A percentile compares a stretch with the other conserved stretches of the same genome.
Conservation (phyloP, 2,329 filamentous ascomycete species). For the Zasmidium citrigriseum region DNA sequence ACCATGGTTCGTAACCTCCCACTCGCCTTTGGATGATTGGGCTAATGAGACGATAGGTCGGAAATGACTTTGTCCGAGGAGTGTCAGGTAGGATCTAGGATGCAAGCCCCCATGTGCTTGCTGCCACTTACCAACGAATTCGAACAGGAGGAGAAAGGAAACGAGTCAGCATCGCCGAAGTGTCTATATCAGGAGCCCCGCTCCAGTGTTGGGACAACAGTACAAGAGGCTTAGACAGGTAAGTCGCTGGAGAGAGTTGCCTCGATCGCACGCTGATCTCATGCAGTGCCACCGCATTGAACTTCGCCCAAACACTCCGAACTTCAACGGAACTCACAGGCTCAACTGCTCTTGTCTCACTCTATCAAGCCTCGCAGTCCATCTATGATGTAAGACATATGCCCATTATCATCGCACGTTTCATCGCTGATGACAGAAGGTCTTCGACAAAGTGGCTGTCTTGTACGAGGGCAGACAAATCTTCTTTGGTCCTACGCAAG, state of each 20-base stretch:
- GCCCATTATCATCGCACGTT: background rate
- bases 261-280: background rate
- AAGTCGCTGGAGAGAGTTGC: background rate
- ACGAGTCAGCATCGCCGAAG: slow-evolving; percentile 77
- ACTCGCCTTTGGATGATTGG: background rate
- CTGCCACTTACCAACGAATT: too few species aligned
- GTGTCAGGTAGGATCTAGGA: too few species aligned
- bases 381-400: slow-evolving; percentile 57
- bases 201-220: slow-evolving; percentile 80
- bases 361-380: slow-evolving; percentile 70
- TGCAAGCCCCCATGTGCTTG: too few species aligned
- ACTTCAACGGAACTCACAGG: slow-evolving; percentile 78
- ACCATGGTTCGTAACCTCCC: slow-evolving; percentile 45
- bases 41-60: slow-evolving; percentile 54
- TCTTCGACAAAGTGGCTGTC: slow-evolving; percentile 49
- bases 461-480: slow-evolving; percentile 72
- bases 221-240: slow-evolving; percentile 63
- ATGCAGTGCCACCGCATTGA: slow-evolving; percentile 75
- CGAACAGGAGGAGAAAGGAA: slow-evolving; percentile 84
- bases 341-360: slow-evolving; percentile 68
- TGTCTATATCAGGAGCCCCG: slow-evolving; percentile 69
- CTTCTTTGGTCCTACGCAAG: slow-evolving; percentile 63
- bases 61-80: slow-evolving; percentile 71
- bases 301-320: slow-evolving; percentile 74
- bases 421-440: background rate